Evolutionary conservation across 2,329 filamentous ascomycete species (phyloP), one percentile per base, ranked within the genome.

Genomic region (Trichoderma sp.): DNA sequence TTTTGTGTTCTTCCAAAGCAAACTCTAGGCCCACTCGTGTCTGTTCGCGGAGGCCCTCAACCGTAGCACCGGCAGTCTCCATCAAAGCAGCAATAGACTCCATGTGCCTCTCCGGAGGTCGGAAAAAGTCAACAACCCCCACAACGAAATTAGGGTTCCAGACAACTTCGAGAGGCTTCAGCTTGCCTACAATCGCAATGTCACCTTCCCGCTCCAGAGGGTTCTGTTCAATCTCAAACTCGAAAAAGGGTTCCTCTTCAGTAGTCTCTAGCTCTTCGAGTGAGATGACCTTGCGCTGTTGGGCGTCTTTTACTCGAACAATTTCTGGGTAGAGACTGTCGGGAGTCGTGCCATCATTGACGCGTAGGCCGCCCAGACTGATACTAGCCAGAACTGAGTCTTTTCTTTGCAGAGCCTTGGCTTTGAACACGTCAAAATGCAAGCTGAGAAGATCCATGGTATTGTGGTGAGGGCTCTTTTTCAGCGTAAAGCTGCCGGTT

Each of bases 1-100:
- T 98, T 83, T 97, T 98, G 84, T 99, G 96, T 77, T 99, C 96
- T 75, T 97, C 92, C 3, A 99, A 83, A 0, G 96, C 96, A 80
- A 97, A 99, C 79, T 99, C 94, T 39, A 99, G 87, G 30, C 96
- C 95, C 60, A 96, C 95, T 77, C 96, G 88, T 5, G 96, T 99
- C 81, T 99, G 96, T 78, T 98, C 94, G 39, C 96, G 88, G 69
- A 99, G 85, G 8, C 94, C 95, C 79, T 99, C 95, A 0, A 99
- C 95, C 0, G 96, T 99, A 1, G 95, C 95, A 28, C 96, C 94
- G 5, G 96, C 96, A 58, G 91, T 93, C 79, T 99, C 96, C 89
- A 99, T 93, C 68, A 99, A 85, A 1, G 96, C 96, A 14, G 90
- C 91, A 74, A 99, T 97, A 11, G 96, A 99, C 77, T 99, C 96